Conservation (phyloP, 805 yeast species). For the Suhomyces sp. region DNA sequence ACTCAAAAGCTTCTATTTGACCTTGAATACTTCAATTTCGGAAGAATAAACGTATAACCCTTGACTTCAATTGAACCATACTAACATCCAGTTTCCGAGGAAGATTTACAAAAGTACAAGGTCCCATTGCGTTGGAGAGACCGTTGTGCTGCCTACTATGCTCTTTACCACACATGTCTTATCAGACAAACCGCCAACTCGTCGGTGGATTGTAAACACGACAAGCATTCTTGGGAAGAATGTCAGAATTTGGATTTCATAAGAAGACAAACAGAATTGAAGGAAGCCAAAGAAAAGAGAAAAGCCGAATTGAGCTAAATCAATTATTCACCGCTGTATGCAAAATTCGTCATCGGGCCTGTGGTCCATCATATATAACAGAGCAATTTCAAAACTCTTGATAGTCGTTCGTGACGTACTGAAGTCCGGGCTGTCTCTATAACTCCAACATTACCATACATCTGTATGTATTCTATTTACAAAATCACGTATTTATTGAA, state of each 20-base stretch:
- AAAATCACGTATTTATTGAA: no score
- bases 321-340: neutral
- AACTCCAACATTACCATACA: no score
- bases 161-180: slow-evolving; percentile 44
- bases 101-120: slow-evolving; percentile 76
- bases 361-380: no score
- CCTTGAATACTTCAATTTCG: no score
- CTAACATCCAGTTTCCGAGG: slow-evolving; percentile 61
- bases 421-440: no score
- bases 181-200: slow-evolving; percentile 44
- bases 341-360: no score
- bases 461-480: no score
- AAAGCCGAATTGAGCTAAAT: slow-evolving; percentile 21
- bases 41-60: no score
- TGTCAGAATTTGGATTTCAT: slow-evolving; percentile 81
- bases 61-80: no score
- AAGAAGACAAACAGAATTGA: slow-evolving; percentile 74
- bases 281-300: slow-evolving; percentile 48
- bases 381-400: no score
- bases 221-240: slow-evolving; percentile 81
- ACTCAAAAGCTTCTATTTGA: no score
- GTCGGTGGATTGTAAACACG: slow-evolving; percentile 61
- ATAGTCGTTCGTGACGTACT: no score
- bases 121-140: slow-evolving; percentile 81
- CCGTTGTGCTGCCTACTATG: slow-evolving; percentile 67